These are phyloP conservation scores for Ceratonia siliqua DNA, from an alignment of 306 rosid genomes.

Conservation along the genomic window DNA sequence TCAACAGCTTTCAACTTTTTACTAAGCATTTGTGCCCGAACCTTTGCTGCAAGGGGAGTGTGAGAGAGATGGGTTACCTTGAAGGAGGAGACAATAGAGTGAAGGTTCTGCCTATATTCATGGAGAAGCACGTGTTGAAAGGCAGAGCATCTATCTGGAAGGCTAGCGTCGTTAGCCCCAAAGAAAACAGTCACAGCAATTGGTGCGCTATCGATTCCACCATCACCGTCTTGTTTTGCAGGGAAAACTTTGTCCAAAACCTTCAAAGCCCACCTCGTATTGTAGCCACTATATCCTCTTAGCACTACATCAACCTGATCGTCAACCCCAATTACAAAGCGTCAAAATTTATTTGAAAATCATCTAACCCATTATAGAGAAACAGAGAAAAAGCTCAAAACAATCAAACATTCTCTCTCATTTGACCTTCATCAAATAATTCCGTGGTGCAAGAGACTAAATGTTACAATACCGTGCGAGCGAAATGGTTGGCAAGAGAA, in stretches of 20 bases:
- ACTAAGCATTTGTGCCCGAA: background rate
- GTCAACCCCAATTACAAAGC: background rate
- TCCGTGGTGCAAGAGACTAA: background rate
- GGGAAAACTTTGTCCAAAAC: slow-evolving; percentile 71
- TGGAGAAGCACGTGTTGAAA: slow-evolving; percentile 76
- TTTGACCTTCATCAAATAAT: background rate
- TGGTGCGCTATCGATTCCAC: slow-evolving; percentile 37
- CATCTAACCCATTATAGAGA: background rate
- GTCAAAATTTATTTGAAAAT: slow-evolving; percentile 24
- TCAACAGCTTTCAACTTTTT: slow-evolving; percentile 23
- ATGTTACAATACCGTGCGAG: slow-evolving; percentile 57
- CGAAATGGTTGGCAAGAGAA: slow-evolving; percentile 72
- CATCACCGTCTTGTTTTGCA: slow-evolving; percentile 31
- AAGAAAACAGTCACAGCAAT: slow-evolving; percentile 74
- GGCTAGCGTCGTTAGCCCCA: slow-evolving; percentile 89
- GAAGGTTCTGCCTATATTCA: slow-evolving; percentile 73
- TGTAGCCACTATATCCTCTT: slow-evolving; percentile 90
- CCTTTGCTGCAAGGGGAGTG: background rate
- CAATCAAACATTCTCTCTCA: background rate
- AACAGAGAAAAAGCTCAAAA: background rate
- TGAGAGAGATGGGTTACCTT: slow-evolving; percentile 49
- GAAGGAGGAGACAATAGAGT: slow-evolving; percentile 60
- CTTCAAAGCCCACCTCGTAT: slow-evolving; percentile 78
- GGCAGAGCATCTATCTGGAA: slow-evolving; percentile 64
- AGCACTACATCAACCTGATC: slow-evolving; percentile 71